Percentiles rank a stretch among this genome's conserved stretches.
phyloP scores from a whole-genome alignment of 164 flowering plant genomes.

The Nelumbo lutea region DNA sequence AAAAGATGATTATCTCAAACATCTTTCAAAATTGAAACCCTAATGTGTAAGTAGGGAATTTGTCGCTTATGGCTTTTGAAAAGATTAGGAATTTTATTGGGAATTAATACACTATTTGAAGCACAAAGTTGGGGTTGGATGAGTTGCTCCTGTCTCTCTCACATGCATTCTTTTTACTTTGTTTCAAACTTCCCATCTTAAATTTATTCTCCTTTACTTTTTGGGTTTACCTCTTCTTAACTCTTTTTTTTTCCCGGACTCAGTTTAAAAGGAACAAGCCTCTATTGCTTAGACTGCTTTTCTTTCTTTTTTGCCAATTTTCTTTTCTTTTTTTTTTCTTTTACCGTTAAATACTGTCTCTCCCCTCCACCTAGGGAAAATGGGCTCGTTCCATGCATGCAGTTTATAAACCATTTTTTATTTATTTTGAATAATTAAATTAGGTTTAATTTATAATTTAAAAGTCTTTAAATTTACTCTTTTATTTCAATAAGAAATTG shows the following conservation, averaged over 20 bases:
- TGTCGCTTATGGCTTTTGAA: slow-evolving; percentile 8
- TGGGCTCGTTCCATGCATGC: too few relatives aligned
- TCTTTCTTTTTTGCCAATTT: neutral
- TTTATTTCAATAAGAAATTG: too few relatives aligned
- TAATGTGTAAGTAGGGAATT: neutral
- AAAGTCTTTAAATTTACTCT: too few relatives aligned
- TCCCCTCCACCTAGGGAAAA: neutral
- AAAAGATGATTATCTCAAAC: neutral
- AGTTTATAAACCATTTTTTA: too few relatives aligned
- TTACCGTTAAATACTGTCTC: neutral
- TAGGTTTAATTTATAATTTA: too few relatives aligned
- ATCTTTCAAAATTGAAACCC: slow-evolving; percentile 1
- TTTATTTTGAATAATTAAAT: too few relatives aligned
- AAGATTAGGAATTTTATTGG: neutral
- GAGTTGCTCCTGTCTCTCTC: neutral
- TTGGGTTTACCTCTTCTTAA: neutral
- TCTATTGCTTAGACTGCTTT: neutral
- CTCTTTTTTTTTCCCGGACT: neutral
- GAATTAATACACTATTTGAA: neutral
- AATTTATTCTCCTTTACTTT: neutral
- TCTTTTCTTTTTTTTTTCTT: neutral
- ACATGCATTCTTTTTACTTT: neutral
- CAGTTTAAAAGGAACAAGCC: neutral
- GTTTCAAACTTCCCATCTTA: neutral
- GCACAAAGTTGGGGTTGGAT: neutral